A percentile compares a stretch with the other conserved stretches of the same genome.
These are phyloP conservation scores for Penicillium chermesinum DNA, from an alignment of 495 filamentous ascomycete genomes.

Conservation along the genomic window DNA sequence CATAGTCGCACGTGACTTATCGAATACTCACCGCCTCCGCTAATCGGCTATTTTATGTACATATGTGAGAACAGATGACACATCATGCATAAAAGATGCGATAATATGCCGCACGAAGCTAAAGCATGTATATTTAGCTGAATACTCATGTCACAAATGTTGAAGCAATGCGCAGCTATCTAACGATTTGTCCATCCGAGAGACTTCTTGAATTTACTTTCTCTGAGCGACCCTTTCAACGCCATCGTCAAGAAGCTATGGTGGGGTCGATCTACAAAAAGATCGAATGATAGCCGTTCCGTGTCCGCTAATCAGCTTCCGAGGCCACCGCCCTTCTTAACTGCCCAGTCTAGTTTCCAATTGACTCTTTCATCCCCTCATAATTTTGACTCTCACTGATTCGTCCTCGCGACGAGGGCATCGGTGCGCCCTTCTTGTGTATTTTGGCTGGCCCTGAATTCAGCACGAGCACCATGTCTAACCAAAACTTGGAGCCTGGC, in stretches of 20 bases:
- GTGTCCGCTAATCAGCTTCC: slow-evolving; percentile 13
- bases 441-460: background rate
- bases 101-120: background rate
- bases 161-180: too few relatives aligned
- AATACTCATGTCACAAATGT: too few relatives aligned
- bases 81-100: background rate
- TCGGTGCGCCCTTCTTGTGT: background rate
- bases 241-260: background rate
- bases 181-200: too few relatives aligned
- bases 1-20: slow-evolving; percentile 6
- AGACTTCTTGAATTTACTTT: too few relatives aligned
- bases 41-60: background rate
- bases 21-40: slow-evolving; percentile 35
- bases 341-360: slow-evolving; percentile 6
- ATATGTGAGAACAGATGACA: background rate
- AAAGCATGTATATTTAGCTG: too few relatives aligned
- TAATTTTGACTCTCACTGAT: background rate
- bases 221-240: too few relatives aligned
- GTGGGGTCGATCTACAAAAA: slow-evolving; percentile 1
- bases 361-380: background rate
- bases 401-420: slow-evolving; percentile 1
- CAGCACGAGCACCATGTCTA: slow-evolving; percentile 20
- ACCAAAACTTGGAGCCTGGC: slow-evolving; percentile 21
- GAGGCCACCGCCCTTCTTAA: slow-evolving; percentile 23
- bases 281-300: background rate